phyloP scores from a whole-genome alignment of 2,329 filamentous ascomycete species.

The Scorias spongiosa region DNA sequence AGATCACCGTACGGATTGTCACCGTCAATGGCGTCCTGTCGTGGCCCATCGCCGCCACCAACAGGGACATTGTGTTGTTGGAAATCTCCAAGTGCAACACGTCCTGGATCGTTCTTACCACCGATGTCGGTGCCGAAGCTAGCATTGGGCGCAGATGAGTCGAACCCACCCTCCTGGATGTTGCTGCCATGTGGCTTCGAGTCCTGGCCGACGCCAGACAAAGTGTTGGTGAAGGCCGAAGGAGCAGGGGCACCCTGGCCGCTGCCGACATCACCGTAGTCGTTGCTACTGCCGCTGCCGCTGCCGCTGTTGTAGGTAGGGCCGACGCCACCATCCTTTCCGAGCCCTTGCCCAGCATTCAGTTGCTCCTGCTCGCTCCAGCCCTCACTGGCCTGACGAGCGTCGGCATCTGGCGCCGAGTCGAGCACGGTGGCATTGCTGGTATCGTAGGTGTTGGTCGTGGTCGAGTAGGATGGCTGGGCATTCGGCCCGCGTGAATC shows the following conservation, averaged over 20 bases:
- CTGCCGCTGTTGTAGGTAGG: slow-evolving; percentile 19
- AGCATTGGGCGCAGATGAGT: slow-evolving; percentile 28
- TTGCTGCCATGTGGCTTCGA: slow-evolving; percentile 38
- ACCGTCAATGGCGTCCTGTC: not conserved
- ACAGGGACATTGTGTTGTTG: slow-evolving; percentile 19
- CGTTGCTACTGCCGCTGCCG: slow-evolving; percentile 22
- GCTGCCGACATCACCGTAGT: slow-evolving; percentile 7
- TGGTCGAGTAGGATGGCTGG: slow-evolving; percentile 38
- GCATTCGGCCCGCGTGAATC: slow-evolving; percentile 34
- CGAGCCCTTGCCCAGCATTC: slow-evolving; percentile 24
- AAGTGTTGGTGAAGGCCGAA: not conserved
- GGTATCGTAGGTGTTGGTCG: slow-evolving; percentile 40
- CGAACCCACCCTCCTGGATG: slow-evolving; percentile 33
- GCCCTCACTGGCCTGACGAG: slow-evolving; percentile 27
- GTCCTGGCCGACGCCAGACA: slow-evolving; percentile 9
- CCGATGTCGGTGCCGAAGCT: slow-evolving; percentile 40
- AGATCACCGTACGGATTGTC: not conserved
- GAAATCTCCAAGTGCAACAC: slow-evolving; percentile 29
- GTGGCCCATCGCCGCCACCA: slow-evolving; percentile 15
- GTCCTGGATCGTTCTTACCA: slow-evolving; percentile 38
- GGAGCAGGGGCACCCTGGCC: slow-evolving; percentile 8
- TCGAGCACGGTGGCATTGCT: slow-evolving; percentile 36
- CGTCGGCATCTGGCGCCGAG: slow-evolving; percentile 31
- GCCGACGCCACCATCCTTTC: slow-evolving; percentile 21
- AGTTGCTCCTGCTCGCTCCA: slow-evolving; percentile 26